Base-by-base conservation (phyloP, 768 basidiomycete genomes). In the Boletus speciosus region DNA sequence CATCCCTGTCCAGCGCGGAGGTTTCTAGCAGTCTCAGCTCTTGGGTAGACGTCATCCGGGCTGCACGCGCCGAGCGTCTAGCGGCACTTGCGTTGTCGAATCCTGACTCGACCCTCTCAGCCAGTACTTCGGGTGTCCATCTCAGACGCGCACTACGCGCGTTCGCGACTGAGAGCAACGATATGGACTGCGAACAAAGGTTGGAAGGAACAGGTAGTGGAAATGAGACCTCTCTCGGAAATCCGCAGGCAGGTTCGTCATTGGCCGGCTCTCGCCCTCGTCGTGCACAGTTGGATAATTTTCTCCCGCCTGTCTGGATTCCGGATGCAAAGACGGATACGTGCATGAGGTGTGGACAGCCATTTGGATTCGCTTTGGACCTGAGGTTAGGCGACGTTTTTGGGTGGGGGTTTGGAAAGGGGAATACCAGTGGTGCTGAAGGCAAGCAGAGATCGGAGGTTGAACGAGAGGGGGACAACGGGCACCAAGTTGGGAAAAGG, bases 261-360 rank as follows among this genome's bases (percentile, higher is more conserved):
- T 43, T 10, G 31, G 7, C 25, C 5, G 25, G 6, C 7, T 34
- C 51, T n/a, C 60, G 55, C 16, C 54, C 43, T n/a, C 66, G 61
- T 43, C 68, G 69, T 19, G 70, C 68, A 31, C 55, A 58, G 19
- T 31, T 70, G 39, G 66, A 67, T 23, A 66, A 89, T 68, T 96
- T 93, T 75, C 83, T 93, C 1, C 93, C 94, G 5, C 88, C 94
- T 0, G 81, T 96, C 25, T 97, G 94, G 94, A 85, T 95, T 31
- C 92, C 94, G 0, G 92, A 97, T 64, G 81, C 83, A 55, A 89
- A 81, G 68, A 86, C 90, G n/a, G 80, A 81, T 50, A 76, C 78
- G 21, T 97, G 94, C 66, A 93, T 93, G 92, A 77, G 88, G 10
- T 97, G 94, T 63, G 83, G 83, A 6, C 73, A 80, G 39, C 66